Conservation (phyloP, 768 basidiomycete species). For the Postia placenta region DNA sequence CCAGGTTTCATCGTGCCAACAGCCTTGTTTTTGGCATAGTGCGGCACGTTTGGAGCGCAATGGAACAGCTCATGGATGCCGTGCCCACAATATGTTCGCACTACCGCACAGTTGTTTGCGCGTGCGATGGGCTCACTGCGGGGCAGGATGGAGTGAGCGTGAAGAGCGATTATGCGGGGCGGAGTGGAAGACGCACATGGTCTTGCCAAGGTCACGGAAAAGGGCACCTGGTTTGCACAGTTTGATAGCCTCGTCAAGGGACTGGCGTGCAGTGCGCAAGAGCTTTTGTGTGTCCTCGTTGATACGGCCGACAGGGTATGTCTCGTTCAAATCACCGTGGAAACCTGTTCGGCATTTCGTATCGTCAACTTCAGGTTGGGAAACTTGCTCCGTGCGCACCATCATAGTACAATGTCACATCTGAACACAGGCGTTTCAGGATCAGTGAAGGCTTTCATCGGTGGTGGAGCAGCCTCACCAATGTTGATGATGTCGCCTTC, state of each 20-base stretch:
- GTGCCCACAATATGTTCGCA: conserved; percentile 89
- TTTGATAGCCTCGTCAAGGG: conserved; percentile 85
- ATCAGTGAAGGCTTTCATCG: background rate
- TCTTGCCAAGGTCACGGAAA: conserved; percentile 83
- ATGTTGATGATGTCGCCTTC: conserved; percentile 98
- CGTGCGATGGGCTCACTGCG: conserved; percentile 79
- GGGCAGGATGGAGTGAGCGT: background rate
- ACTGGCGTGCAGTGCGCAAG: conserved; percentile 75
- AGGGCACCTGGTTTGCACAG: conserved; percentile 91
- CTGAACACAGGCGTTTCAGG: conserved; percentile 29
- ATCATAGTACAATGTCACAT: conserved; percentile 74
- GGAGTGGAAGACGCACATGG: conserved; percentile 52
- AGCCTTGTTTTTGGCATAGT: conserved; percentile 93
- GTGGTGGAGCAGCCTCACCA: conserved; percentile 40
- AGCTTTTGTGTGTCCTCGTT: conserved; percentile 81
- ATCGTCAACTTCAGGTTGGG: background rate
- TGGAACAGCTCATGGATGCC: conserved; percentile 89
- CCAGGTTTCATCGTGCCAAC: conserved; percentile 91
- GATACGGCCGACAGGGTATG: conserved; percentile 83
- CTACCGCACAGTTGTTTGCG: conserved; percentile 80
- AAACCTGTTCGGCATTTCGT: conserved; percentile 44
- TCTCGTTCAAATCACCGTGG: conserved; percentile 91
- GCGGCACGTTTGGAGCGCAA: conserved; percentile 79
- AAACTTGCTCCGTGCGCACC: conserved; percentile 41
- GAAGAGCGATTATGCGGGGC: background rate